Conservation (phyloP, 179 eudicot species). For the Beta macrorhiza region DNA sequence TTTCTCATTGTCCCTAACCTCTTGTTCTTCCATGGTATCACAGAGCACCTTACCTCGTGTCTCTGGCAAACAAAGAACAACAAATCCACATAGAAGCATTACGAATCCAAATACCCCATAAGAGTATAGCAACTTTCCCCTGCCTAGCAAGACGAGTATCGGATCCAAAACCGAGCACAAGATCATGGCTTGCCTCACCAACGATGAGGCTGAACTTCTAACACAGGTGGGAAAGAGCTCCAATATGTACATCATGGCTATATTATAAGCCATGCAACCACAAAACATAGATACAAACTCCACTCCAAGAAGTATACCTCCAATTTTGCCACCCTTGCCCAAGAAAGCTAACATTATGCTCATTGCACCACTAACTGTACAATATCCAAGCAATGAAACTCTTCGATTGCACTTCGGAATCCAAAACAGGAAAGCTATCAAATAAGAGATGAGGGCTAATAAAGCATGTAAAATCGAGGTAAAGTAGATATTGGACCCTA, state of each 20-base stretch:
- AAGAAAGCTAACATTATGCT: constrained; percentile 4
- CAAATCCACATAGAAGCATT: constrained; percentile 24
- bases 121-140: constrained; percentile 5
- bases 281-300: constrained; percentile 29
- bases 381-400: constrained; percentile 28
- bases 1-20: not conserved
- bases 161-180: constrained; percentile 28
- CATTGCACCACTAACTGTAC: constrained; percentile 23
- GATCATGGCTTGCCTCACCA: constrained; percentile 29
- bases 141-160: constrained; percentile 18
- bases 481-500: constrained; percentile 30
- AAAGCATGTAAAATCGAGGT: constrained; percentile 20
- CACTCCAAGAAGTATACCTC: not conserved
- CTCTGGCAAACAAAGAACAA: constrained; percentile 25
- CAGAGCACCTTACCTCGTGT: constrained; percentile 14
- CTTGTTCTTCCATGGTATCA: constrained; percentile 25
- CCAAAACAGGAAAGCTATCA: constrained; percentile 28
- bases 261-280: constrained; percentile 30
- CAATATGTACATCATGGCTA: constrained; percentile 24
- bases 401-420: constrained; percentile 22
- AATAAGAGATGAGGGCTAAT: constrained; percentile 9
- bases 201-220: constrained; percentile 20
- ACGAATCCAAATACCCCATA: constrained; percentile 20
- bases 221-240: constrained; percentile 36
- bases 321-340: not conserved